phyloP scores from a whole-genome alignment of 495 filamentous ascomycete genomes.

The Xylaria nigripes region DNA sequence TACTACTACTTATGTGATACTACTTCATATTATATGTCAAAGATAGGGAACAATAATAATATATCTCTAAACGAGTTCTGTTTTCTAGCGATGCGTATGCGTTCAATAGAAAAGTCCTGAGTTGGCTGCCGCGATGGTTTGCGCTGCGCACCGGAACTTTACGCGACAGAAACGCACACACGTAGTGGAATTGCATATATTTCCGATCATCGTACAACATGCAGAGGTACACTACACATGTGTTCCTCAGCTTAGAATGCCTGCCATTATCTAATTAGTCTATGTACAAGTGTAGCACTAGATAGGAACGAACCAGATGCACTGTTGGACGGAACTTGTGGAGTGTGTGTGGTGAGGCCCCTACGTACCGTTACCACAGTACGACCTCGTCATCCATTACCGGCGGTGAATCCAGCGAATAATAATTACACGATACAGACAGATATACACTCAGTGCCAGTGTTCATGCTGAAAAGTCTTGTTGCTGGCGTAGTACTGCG shows the following conservation, averaged over 20 bases:
- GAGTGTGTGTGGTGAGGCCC: not conserved
- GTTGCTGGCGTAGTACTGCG: not conserved
- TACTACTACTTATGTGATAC: not conserved
- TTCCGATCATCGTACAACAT: not conserved
- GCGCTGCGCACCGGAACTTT: not conserved
- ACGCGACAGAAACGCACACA: not conserved
- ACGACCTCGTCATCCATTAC: not conserved
- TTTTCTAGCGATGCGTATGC: no score
- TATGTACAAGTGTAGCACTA: not conserved
- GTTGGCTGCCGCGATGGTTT: not conserved
- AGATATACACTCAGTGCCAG: no score
- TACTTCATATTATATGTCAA: not conserved
- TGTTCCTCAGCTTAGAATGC: not conserved
- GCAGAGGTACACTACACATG: not conserved
- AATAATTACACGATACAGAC: not conserved
- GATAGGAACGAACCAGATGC: slow-evolving; percentile 1
- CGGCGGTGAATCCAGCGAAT: not conserved
- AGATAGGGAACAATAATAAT: not conserved
- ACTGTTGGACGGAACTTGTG: not conserved
- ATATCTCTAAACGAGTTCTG: not conserved
- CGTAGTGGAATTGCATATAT: not conserved
- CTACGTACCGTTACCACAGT: not conserved
- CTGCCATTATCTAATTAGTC: not conserved
- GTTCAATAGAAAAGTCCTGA: no score
- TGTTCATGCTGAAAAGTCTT: not conserved